Base-by-base conservation (phyloP, 78 protist genomes). In the Pelomyxa schiedti region DNA sequence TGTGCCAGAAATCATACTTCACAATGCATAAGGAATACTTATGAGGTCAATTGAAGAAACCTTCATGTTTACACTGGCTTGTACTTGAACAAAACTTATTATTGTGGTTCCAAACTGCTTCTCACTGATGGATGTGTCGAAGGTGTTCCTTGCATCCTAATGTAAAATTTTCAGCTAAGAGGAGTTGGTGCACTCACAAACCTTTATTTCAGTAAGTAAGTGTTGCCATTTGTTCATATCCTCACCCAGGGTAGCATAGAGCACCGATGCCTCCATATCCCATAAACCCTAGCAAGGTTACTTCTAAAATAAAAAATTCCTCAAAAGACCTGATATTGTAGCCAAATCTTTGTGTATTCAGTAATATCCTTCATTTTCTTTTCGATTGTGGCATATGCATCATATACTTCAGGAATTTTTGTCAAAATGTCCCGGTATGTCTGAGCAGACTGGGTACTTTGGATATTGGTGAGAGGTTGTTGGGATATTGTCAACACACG, bases 311-410 rank as follows among this genome's bases (percentile, higher is more conserved):
- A n/a, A n/a, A n/a, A n/a, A n/a, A n/a, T n/a, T n/a, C n/a, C n/a
- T n/a, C 98, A 95, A 42, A 95, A 90, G 52, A 93, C 79, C 71
- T 95, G 98, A 79, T 92, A 95, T 47, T 78, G 86, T n/a, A 93
- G 66, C 98, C 98, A 95, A 29, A 42, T 70, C 3, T 63, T 39
- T 5, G 84, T 86, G 77, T 89, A 94, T 32, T 9, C 69, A 4
- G 38, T 28, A 22, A 76, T 87, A 64, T 69, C 68, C 8, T 38
- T 78, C 37, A 90, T 32, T 38, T 75, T 77, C 5, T 52, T 29
- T 32, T 84, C 86, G 38, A 93, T 87, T 1, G 69, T 52, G 3
- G 28, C 67, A 70, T 84, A 90, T 9, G 95, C 85, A 9, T 3
- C 42, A 0, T 42, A 69, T 8, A 86, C 86, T 4, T 8, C 26